These are phyloP conservation scores for Fusarium fujikuroi DNA, from an alignment of 2,329 filamentous ascomycete species.

Conservation along the genomic window DNA sequence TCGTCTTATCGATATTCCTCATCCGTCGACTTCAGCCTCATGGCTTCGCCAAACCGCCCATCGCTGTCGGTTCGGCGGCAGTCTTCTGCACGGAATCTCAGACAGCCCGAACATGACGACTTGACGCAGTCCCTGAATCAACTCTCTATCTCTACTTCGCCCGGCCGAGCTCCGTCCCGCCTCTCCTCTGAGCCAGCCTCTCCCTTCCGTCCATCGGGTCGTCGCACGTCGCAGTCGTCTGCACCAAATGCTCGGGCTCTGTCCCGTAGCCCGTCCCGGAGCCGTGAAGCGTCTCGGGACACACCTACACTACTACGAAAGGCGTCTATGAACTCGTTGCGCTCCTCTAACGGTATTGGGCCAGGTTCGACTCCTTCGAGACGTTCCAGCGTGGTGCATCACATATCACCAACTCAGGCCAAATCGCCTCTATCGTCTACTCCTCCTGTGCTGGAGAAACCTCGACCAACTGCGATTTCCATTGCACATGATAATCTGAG, in stretches of 20 bases:
- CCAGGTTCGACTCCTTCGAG: constrained; percentile 56
- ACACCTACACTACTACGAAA: constrained; percentile 66
- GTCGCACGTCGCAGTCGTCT: constrained; percentile 43
- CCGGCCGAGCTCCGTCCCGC: constrained; percentile 45
- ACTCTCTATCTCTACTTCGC: constrained; percentile 55
- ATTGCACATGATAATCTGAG: constrained; percentile 76
- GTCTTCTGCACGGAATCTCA: constrained; percentile 48
- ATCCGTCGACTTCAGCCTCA: constrained; percentile 32
- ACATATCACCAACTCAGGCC: constrained; percentile 56
- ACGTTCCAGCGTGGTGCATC: constrained; percentile 59
- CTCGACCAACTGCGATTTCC: constrained; percentile 59
- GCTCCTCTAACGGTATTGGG: constrained; percentile 57
- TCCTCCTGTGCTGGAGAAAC: constrained; percentile 50
- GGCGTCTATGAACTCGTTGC: constrained; percentile 67
- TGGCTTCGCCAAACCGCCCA: constrained; percentile 46
- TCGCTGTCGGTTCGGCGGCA: constrained; percentile 49
- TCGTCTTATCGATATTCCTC: constrained; percentile 19
- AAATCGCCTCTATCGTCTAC: constrained; percentile 48
- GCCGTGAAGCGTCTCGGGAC: constrained; percentile 57
- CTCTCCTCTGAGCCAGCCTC: constrained; percentile 53
- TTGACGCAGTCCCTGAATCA: constrained; percentile 57
- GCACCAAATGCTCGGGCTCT: constrained; percentile 44
- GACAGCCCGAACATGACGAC: constrained; percentile 45
- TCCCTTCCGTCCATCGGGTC: constrained; percentile 54
- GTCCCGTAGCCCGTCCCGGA: constrained; percentile 56